Base-by-base conservation (phyloP, 805 yeast genomes). In the Lipomyces japonicus region DNA sequence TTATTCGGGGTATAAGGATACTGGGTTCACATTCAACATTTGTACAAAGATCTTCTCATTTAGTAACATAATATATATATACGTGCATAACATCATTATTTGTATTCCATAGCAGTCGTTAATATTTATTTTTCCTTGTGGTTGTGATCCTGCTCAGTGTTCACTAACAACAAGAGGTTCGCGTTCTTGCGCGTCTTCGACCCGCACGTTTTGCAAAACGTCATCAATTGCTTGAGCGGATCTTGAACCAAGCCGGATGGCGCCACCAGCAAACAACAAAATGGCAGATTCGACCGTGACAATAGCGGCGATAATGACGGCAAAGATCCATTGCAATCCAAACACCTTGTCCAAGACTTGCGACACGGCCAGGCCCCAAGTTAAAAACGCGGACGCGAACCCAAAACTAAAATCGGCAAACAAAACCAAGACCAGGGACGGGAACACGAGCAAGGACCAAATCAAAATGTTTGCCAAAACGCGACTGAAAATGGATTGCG, bases 241-340 rank as follows among this genome's bases (percentile, higher is more conserved):
- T 3, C 2, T 18, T 23, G 24, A 10, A 19, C 38, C 45, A 14
- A 48, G 16, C 9, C 47, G 47, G 28, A 31, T 30, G 45, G 44
- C 41, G 6, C 51, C 49, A n/a, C 42, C 23, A 14, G 51, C 42
- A 23, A 65, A 42, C 38, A 68, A 63, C 32, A 76, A 75, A 26
- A 77, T 66, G 16, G 78, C 59, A 4, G 84, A 71, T 42, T 75
- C 65, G 19, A 81, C 61, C 50, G 81, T 74, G 64, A 83, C 73
- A 26, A 81, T 46, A 3, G 78, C 81, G 7, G 85, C 68, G 54
- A 85, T 84, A 46, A 77, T 66, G 57, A 84, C 79, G 2, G 89
- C 95, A 71, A 86, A 86, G 57, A 84, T 78, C 95, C 95, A 86
- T 71, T 86, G 95, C 58, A 86, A 73, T 2, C 91, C 91, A 69